Conservation (phyloP, 2,329 filamentous ascomycete species). For the Fusarium decemcellulare region DNA sequence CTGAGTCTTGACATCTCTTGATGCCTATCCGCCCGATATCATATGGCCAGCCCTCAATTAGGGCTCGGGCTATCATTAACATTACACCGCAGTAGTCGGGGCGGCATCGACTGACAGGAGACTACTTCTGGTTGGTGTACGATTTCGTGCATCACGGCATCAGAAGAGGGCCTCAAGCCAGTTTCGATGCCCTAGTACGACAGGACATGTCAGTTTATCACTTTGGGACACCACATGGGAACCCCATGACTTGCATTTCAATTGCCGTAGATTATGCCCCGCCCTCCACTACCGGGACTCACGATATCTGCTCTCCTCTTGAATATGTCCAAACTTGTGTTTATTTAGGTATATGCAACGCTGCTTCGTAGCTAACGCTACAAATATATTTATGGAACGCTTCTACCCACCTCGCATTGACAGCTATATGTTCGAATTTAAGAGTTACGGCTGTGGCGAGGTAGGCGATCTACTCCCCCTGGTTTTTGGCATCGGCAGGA, state of each 20-base stretch:
- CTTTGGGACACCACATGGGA: neutral
- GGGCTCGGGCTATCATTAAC: slow-evolving; percentile 23
- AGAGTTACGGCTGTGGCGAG: no score
- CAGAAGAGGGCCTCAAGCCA: slow-evolving; percentile 31
- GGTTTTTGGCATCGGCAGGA: no score
- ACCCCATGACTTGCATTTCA: slow-evolving; percentile 13
- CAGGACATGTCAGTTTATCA: slow-evolving; percentile 17
- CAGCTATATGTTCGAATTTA: no score
- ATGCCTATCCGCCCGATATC: neutral
- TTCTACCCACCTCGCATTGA: no score
- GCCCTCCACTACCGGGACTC: no score
- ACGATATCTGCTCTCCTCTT: no score
- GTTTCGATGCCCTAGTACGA: slow-evolving; percentile 6
- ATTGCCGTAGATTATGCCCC: neutral
- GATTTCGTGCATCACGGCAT: slow-evolving; percentile 40
- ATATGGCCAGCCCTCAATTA: neutral
- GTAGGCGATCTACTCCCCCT: no score
- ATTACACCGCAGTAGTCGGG: slow-evolving; percentile 30
- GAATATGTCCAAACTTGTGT: no score
- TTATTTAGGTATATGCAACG: no score
- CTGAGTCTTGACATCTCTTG: no score
- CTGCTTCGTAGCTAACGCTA: no score
- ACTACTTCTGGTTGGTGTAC: slow-evolving; percentile 30
- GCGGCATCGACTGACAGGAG: slow-evolving; percentile 32
- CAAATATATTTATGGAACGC: no score